Evolutionary conservation across 345 rosid genomes (phyloP).

Genomic region (Brassica cretica): DNA sequence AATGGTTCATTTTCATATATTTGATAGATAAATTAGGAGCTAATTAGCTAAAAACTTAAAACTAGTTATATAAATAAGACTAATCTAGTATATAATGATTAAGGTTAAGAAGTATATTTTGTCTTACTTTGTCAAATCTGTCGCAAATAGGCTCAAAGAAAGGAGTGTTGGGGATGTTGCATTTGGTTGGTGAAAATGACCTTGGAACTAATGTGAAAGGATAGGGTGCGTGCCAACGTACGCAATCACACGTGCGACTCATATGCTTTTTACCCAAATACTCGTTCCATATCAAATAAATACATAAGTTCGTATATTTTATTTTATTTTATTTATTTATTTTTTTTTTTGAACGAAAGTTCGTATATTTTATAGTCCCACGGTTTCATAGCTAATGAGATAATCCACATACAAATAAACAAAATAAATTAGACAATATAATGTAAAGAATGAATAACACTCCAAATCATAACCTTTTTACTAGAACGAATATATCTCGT

Average conservation of each 20-base stretch:
- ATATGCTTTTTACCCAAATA: constrained; percentile 16
- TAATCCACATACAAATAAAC: neutral
- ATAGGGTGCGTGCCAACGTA: constrained; percentile 34
- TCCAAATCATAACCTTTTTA: neutral
- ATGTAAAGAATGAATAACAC: neutral
- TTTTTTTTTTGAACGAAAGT: no score
- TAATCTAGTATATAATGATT: constrained; percentile 22
- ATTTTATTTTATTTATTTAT: no score
- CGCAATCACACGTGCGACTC: constrained; percentile 39
- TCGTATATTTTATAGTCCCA: neutral
- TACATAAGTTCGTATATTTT: neutral
- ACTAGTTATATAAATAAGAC: neutral
- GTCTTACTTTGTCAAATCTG: constrained; percentile 23
- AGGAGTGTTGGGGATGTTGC: constrained; percentile 26
- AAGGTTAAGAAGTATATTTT: constrained; percentile 20
- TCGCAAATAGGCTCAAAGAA: constrained; percentile 16
- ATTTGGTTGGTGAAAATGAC: constrained; percentile 45
- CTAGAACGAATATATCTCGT: neutral
- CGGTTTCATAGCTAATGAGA: neutral
- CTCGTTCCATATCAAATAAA: neutral
- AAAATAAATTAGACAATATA: neutral
- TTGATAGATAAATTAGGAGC: neutral
- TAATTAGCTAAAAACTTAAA: constrained; percentile 6
- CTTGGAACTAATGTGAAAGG: constrained; percentile 42
- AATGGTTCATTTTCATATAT: neutral